Base-by-base conservation (phyloP, 2,329 filamentous ascomycete genomes). In the Colletotrichum echinochloae region DNA sequence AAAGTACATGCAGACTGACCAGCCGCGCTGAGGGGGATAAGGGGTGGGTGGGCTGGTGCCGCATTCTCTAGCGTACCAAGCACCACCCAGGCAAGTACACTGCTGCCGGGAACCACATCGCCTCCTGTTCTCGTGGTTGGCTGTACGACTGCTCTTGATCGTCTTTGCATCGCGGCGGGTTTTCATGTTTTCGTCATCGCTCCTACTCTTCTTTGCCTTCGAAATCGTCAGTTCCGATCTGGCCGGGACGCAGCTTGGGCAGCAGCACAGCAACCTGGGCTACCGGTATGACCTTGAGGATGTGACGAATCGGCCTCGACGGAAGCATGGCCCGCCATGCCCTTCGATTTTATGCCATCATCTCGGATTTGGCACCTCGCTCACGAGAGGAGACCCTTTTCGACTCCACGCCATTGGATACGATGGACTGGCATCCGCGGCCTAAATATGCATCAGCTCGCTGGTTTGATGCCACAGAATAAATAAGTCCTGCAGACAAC, bases 261-360 rank as follows among this genome's bases (percentile, higher is more conserved):
- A 37, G 56, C 56, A 49, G 26, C 51, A 26, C 41, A 37, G 26
- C 56, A 49, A 70, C 30, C n/a, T n/a, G n/a, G n/a, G 63, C 54
- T 41, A 62, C 63, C 37, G 44, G 39, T n/a, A 62, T 37, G 26
- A 23, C 44, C 23, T 35, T 33, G 20, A 44, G 35, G n/a, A 51
- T 66, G n/a, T n/a, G 35, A 62, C 51, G 62, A 56, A 44, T 61
- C 35, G 60, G 56, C 63, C 55, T 70, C 56, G 33, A 46, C 52
- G 56, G 49, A 62, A 51, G 41, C 56, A 30, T 60, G 62, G 35
- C 35, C 49, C 30, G 35, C 35, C 49, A 23, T 49, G 54, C 16
- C 48, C n/a, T 30, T 30, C 49, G 39, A 44, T 28, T 41, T 33
- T 28, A 54, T n/a, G 18, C 60, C 44, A 59, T 65, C 61, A 46